phyloP scores from a whole-genome alignment of 2,329 filamentous ascomycete genomes.

The Tolypocladium endophyticum region DNA sequence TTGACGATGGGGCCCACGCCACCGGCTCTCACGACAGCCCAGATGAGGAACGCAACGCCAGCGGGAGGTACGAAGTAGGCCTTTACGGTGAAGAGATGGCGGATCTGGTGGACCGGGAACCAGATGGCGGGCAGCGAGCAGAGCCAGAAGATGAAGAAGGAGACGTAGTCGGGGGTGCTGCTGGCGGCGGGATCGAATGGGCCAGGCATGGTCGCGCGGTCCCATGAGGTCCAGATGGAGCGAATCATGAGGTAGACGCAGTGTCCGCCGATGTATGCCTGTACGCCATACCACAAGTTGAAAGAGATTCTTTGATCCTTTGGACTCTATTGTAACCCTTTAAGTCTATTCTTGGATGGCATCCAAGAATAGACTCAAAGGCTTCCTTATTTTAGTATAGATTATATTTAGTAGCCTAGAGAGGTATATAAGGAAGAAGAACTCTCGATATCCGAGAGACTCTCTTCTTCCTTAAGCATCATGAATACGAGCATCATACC shows the following conservation, averaged over 20 bases:
- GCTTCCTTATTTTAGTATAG: no score
- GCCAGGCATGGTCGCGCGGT: slow-evolving; percentile 51
- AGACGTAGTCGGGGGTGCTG: slow-evolving; percentile 62
- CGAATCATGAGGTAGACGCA: slow-evolving; percentile 87
- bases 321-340: no score
- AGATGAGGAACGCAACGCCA: slow-evolving; percentile 79
- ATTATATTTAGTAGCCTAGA: no score
- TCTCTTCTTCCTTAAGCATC: no score
- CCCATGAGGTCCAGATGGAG: slow-evolving; percentile 66
- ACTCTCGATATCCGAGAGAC: no score
- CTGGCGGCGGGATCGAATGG: slow-evolving; percentile 55
- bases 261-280: slow-evolving; percentile 72
- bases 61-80: slow-evolving; percentile 73
- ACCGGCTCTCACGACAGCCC: slow-evolving; percentile 71
- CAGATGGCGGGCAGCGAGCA: slow-evolving; percentile 73
- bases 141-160: slow-evolving; percentile 83
- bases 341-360: no score
- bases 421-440: no score
- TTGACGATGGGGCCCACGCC: slow-evolving; percentile 76
- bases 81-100: slow-evolving; percentile 87
- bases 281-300: slow-evolving; percentile 89
- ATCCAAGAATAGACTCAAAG: no score
- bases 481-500: no score
- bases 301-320: no score
- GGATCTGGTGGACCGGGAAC: slow-evolving; percentile 81